These are phyloP conservation scores for Capsicum rhomboideum DNA, from an alignment of 257 asterid species.

Conservation along the genomic window DNA sequence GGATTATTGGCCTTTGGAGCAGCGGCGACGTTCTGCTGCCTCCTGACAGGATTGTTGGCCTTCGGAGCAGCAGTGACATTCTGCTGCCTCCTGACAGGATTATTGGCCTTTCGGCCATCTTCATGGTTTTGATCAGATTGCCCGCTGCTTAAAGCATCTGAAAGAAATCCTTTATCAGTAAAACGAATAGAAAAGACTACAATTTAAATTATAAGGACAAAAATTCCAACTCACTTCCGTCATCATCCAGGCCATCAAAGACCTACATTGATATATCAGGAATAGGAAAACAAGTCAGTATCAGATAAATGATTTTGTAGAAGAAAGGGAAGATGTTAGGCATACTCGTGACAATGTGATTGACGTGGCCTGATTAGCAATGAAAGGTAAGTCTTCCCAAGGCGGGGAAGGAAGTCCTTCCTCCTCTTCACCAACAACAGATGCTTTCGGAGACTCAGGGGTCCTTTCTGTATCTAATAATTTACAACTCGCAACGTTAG, in stretches of 20 bases:
- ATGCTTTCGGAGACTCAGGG: conserved; percentile 51
- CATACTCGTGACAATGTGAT: conserved; percentile 72
- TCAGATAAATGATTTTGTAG: background rate
- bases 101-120: conserved; percentile 26
- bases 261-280: conserved; percentile 32
- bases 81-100: too few species aligned
- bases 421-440: conserved; percentile 44
- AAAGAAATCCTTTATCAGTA: conserved; percentile 30
- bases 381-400: conserved; percentile 65
- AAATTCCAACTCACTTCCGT: conserved; percentile 75
- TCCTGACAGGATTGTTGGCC: too few species aligned
- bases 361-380: conserved; percentile 39
- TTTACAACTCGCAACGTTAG: background rate
- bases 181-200: conserved; percentile 29
- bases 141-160: conserved; percentile 73
- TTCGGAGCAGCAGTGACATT: too few species aligned
- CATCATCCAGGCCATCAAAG: conserved; percentile 91
- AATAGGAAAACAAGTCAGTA: conserved; percentile 16
- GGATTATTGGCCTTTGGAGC: too few species aligned
- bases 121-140: conserved; percentile 46
- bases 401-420: conserved; percentile 94
- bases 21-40: too few species aligned
- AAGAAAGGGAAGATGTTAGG: background rate
- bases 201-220: conserved; percentile 15
- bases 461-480: conserved; percentile 34